Base-by-base conservation (phyloP, 192 early-diverging fungal species). In the Ambispora gerdemannii region DNA sequence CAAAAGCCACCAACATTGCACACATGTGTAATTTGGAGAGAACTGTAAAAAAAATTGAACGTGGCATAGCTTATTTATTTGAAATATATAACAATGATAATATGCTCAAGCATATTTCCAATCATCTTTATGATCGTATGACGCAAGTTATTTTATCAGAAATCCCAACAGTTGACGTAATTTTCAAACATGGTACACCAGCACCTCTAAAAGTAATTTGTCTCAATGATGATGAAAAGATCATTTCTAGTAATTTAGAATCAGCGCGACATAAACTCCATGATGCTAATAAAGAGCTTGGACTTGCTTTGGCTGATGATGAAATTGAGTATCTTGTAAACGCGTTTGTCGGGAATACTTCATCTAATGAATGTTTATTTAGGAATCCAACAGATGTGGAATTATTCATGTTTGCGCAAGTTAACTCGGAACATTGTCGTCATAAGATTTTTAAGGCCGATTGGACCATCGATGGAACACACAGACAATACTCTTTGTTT, bases 381-480 rank as follows among this genome's bases (percentile, higher is more conserved):
- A 87, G 95, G 50, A 91, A 95, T 73, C 96, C 96, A n/a, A 99
- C 98, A 2, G 96, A 99, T 76, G 93, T 93, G 0, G 96, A 98
- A 83, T 84, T 99, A 38, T 95, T 99, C 86, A 99, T 99, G 98
- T 99, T 99, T 91, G 96, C 97, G 38, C 98, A 99, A 77, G 98
- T 99, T 73, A 98, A 99, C 82, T 97, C 95, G 50, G 98, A 99
- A 83, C 98, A 99, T 82, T 99, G 98, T 81, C 87, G 98, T 17
- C 98, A 99, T 91, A 98, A 99, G 86, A 98, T 99, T 74, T 99
- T 99, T 86, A 81, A 91, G 66, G 98, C 96, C n/a, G 81, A 89
- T 49, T 99, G 98, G 98, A 95, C 90, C 10, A 94, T 99, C 61
- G 96, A 99, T 76, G 92, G 93, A 19, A 73, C 87, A 61, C 81